A percentile compares a stretch with the other conserved stretches of the same genome.
Conservation (phyloP, 768 basidiomycete genomes). For the Hygrophorus pudorinus region DNA sequence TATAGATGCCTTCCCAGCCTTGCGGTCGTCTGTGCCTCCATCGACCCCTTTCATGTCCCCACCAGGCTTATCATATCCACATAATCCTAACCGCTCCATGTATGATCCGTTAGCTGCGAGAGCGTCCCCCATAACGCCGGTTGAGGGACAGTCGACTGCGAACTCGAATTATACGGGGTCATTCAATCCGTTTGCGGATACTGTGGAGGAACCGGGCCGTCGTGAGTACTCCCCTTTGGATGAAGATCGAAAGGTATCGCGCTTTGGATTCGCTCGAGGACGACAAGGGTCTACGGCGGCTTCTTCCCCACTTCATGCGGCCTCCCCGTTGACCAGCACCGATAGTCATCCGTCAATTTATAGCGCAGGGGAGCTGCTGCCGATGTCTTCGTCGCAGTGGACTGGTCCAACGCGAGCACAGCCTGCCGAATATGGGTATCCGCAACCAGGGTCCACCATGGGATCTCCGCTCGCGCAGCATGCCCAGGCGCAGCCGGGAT, state of each 20-base stretch:
- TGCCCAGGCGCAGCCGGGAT: slow-evolving; percentile 29
- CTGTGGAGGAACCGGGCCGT: slow-evolving; percentile 34
- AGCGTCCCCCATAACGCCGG: slow-evolving; percentile 21
- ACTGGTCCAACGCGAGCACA: slow-evolving; percentile 12
- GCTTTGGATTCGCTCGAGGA: slow-evolving; percentile 74
- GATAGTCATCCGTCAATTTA: slow-evolving; percentile 40
- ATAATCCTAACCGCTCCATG: slow-evolving; percentile 37
- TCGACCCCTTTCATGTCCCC: slow-evolving; percentile 33
- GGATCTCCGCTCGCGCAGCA: slow-evolving; percentile 41
- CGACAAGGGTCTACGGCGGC: slow-evolving; percentile 48
- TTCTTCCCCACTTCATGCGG: slow-evolving; percentile 47
- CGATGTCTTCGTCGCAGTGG: slow-evolving; percentile 16
- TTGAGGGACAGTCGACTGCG: slow-evolving; percentile 37
- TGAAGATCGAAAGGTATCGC: slow-evolving; percentile 65
- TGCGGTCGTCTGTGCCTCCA: slow-evolving; percentile 29
- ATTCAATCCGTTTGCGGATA: slow-evolving; percentile 75
- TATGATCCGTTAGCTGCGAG: slow-evolving; percentile 43
- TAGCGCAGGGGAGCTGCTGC: slow-evolving; percentile 23
- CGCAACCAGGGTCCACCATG: slow-evolving; percentile 19
- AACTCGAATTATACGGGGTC: slow-evolving; percentile 56
- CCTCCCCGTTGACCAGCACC: slow-evolving; percentile 42
- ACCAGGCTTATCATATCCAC: slow-evolving; percentile 44
- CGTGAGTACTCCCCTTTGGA: slow-evolving; percentile 33
- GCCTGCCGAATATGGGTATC: slow-evolving; percentile 6
- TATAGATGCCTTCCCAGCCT: slow-evolving; percentile 59